These are phyloP conservation scores for Mycena sp. DNA, from an alignment of 1,284 basidiomycete species.

Conservation along the genomic window DNA sequence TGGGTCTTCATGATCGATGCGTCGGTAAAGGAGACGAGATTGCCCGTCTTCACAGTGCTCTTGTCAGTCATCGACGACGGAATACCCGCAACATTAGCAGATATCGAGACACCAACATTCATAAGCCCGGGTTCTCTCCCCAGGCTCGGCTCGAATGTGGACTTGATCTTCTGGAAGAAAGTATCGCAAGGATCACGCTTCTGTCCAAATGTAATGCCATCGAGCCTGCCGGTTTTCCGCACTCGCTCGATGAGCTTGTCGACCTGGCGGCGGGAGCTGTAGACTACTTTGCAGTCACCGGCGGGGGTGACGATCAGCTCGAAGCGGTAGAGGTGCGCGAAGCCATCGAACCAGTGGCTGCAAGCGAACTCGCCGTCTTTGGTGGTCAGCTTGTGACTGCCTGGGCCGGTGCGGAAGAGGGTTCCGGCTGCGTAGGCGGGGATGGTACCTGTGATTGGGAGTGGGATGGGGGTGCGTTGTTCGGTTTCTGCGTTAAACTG, in stretches of 20 bases:
- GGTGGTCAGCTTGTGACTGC: conserved; percentile 1
- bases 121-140: background rate
- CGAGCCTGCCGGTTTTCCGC: background rate
- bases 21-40: conserved; percentile 5
- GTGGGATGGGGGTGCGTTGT: background rate
- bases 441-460: conserved; percentile 1
- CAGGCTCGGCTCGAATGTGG: background rate
- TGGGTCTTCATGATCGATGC: background rate
- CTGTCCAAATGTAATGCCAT: conserved; percentile 4
- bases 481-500: conserved; percentile 8
- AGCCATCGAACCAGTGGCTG: conserved; percentile 11
- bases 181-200: conserved; percentile 12
- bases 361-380: conserved; percentile 7
- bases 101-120: background rate
- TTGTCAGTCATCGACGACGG: background rate
- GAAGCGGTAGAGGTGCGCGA: conserved; percentile 8
- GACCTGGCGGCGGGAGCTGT: conserved; percentile 8
- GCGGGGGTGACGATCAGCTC: background rate
- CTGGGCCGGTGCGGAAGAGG: conserved; percentile 8
- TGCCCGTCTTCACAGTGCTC: background rate
- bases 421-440: conserved; percentile 8
- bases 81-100: background rate
- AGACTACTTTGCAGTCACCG: background rate
- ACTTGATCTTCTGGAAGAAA: conserved; percentile 6
- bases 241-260: conserved; percentile 6